phyloP scores from a whole-genome alignment of 164 flowering plant species.

The Taxillus chinensis region DNA sequence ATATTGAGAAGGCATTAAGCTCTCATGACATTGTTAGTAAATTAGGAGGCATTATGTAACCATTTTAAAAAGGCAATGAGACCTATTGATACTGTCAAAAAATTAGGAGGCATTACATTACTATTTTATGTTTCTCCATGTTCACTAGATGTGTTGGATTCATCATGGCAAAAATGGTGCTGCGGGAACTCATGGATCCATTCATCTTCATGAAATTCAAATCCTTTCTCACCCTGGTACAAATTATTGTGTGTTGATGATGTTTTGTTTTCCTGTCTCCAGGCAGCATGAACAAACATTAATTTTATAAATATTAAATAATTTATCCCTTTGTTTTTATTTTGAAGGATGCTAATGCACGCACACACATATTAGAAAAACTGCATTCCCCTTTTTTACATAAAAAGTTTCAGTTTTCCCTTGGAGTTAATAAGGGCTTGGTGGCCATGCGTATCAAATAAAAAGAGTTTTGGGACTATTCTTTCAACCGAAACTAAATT shows the following conservation, averaged over 20 bases:
- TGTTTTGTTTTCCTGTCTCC: too few relatives aligned
- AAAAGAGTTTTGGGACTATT: not conserved
- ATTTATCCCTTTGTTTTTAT: too few relatives aligned
- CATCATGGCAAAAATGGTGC: conserved; percentile 94
- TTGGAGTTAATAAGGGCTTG: too few relatives aligned
- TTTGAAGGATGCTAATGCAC: too few relatives aligned
- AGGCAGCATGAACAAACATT: too few relatives aligned
- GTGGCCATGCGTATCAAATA: not conserved
- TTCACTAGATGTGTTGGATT: conserved; percentile 82
- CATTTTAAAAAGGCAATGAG: not conserved
- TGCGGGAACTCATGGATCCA: conserved; percentile 94
- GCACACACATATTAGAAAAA: too few relatives aligned
- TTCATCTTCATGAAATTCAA: conserved; percentile 60
- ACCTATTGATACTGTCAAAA: not conserved
- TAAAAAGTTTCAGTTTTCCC: too few relatives aligned
- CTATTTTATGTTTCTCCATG: conserved; percentile 9
- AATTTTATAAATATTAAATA: too few relatives aligned
- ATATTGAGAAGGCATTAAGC: not conserved
- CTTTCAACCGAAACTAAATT: not conserved
- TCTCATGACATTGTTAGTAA: not conserved
- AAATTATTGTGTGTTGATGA: too few relatives aligned
- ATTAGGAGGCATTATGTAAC: not conserved
- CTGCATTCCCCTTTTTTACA: too few relatives aligned
- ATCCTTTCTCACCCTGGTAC: conserved; percentile 75
- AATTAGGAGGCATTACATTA: not conserved